These are phyloP conservation scores for Arthonia radiata DNA, from an alignment of 495 filamentous ascomycete species.

Conservation along the genomic window DNA sequence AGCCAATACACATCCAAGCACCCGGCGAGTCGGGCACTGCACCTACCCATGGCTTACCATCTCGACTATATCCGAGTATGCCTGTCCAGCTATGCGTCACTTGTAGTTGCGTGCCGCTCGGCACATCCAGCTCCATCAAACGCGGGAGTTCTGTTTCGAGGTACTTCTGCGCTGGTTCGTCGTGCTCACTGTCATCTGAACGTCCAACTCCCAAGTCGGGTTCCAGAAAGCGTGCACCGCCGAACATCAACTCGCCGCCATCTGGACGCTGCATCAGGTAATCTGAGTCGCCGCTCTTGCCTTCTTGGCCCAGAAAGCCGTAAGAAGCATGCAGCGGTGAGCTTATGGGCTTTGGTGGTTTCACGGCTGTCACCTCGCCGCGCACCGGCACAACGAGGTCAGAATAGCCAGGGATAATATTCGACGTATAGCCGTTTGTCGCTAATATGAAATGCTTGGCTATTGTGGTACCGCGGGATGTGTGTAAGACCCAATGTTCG, in stretches of 20 bases:
- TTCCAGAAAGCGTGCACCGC: conserved; percentile 28
- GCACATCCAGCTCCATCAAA: no score
- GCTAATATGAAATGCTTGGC: conserved; percentile 41
- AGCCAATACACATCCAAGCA: conserved; percentile 14
- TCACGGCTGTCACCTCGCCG: conserved; percentile 45
- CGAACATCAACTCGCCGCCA: conserved; percentile 37
- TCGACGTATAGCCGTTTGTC: conserved; percentile 55
- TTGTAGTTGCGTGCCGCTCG: no score
- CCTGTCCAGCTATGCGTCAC: no score
- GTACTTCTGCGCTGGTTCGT: conserved; percentile 23
- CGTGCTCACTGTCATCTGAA: conserved; percentile 29
- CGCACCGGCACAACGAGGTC: conserved; percentile 55
- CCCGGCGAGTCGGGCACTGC: conserved; percentile 18
- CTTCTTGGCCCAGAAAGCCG: conserved; percentile 27
- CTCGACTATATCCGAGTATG: conserved; percentile 47
- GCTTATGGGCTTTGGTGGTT: conserved; percentile 24
- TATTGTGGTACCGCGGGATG: conserved; percentile 32
- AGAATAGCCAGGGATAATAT: conserved; percentile 40
- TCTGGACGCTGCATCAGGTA: conserved; percentile 49
- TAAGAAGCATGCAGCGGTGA: conserved; percentile 24
- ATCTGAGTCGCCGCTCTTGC: conserved; percentile 20
- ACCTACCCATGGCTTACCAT: conserved; percentile 44
- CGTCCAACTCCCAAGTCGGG: conserved; percentile 24
- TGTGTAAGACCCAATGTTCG: conserved; percentile 28
- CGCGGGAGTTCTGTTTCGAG: no score